Evolutionary conservation across 495 filamentous ascomycete species (phyloP).

Genomic region (Penicillium roqueforti): DNA sequence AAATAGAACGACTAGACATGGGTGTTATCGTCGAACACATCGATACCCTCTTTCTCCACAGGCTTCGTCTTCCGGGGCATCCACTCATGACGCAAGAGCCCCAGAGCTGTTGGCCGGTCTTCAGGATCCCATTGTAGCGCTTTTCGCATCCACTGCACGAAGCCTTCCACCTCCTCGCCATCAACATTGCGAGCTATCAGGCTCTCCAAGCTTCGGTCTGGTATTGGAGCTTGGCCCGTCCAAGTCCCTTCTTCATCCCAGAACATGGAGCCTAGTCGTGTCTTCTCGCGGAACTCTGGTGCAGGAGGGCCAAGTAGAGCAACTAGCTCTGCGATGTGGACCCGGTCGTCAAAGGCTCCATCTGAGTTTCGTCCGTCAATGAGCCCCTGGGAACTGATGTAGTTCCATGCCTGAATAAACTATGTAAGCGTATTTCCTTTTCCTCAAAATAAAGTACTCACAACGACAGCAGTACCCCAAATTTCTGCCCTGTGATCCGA

Average conservation of each 20-base stretch:
- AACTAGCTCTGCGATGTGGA: slow-evolving; percentile 37
- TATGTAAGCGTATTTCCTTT: not conserved
- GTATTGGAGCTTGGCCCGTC: slow-evolving; percentile 12
- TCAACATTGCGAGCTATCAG: slow-evolving; percentile 10
- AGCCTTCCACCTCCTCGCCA: slow-evolving; percentile 32
- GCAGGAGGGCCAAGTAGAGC: slow-evolving; percentile 40
- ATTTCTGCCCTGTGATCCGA: not conserved
- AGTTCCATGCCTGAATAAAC: not conserved
- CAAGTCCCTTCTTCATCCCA: slow-evolving; percentile 13
- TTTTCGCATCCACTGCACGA: slow-evolving; percentile 33
- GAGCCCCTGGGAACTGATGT: not conserved
- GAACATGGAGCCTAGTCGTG: slow-evolving; percentile 13
- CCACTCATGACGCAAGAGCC: slow-evolving; percentile 41
- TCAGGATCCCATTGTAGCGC: slow-evolving; percentile 45
- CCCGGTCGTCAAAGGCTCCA: slow-evolving; percentile 16
- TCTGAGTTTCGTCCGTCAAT: slow-evolving; percentile 2
- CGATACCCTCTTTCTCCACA: not conserved
- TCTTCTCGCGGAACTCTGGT: slow-evolving; percentile 22
- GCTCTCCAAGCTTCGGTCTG: slow-evolving; percentile 15
- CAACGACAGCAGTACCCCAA: not conserved
- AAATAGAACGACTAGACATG: not conserved
- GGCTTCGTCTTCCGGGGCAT: slow-evolving; percentile 12
- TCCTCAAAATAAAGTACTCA: not conserved
- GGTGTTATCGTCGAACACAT: not conserved
- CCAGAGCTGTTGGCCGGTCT: slow-evolving; percentile 35